phyloP scores from a whole-genome alignment of 2,329 filamentous ascomycete species.

The Fusarium mundagurra region DNA sequence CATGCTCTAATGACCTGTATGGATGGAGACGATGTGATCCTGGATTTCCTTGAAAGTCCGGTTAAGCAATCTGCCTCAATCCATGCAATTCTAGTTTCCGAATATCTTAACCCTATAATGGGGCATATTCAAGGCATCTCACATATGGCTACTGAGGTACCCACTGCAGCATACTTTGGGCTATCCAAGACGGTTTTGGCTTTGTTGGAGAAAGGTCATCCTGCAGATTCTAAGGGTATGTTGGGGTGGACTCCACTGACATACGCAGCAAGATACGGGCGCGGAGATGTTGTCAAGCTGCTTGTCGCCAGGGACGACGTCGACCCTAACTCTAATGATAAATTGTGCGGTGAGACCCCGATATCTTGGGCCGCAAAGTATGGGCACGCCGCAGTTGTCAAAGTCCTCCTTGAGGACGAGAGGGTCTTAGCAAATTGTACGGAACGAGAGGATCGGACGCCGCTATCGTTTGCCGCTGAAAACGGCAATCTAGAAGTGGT shows the following conservation, averaged over 20 bases:
- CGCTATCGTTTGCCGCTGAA: too few species aligned
- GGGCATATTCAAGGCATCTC: not conserved
- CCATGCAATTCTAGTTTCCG: not conserved
- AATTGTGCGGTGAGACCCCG: not conserved
- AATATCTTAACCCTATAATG: too few species aligned
- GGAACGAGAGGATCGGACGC: too few species aligned
- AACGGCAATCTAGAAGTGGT: too few species aligned
- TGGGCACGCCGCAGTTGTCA: fast-evolving
- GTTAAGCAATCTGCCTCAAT: not conserved
- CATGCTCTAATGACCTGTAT: not conserved
- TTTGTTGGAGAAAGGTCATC: not conserved
- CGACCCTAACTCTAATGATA: not conserved
- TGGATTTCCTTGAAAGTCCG: fast-evolving
- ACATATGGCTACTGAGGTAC: not conserved
- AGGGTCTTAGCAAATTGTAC: fast-evolving
- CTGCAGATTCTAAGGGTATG: not conserved
- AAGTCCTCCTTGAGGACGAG: fast-evolving
- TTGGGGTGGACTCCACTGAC: fast-evolving
- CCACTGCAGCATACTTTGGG: not conserved
- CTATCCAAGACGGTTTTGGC: fast-evolving
- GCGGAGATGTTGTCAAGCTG: not conserved
- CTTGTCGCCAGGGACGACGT: fast-evolving
- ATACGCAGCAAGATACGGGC: not conserved
- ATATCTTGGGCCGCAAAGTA: not conserved
- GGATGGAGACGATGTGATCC: fast-evolving